Conservation (phyloP, 345 rosid species). For the Lepidium sativum region DNA sequence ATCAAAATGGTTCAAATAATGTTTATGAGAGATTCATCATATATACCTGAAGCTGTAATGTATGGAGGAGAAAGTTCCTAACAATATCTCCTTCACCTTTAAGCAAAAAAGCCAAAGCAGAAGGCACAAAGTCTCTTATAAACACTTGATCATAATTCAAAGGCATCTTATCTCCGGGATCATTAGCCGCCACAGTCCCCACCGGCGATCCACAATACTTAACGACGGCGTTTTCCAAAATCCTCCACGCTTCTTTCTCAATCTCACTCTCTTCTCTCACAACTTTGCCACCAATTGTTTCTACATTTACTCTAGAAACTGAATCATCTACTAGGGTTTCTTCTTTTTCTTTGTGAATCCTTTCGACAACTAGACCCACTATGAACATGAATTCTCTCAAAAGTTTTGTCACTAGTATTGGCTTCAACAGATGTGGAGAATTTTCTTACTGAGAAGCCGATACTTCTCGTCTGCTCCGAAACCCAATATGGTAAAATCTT, state of each 20-base stretch:
- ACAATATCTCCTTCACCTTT: constrained; percentile 92
- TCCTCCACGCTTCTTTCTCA: constrained; percentile 84
- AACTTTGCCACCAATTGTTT: background rate
- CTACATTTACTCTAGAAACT: constrained; percentile 6
- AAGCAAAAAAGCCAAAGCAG: constrained; percentile 88
- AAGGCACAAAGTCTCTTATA: constrained; percentile 90
- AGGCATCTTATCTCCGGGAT: constrained; percentile 70
- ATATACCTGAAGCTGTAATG: constrained; percentile 86
- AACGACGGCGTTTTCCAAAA: constrained; percentile 66
- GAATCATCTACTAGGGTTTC: constrained; percentile 19
- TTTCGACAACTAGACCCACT: constrained; percentile 52
- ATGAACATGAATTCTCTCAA: constrained; percentile 60
- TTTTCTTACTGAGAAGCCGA: constrained; percentile 27
- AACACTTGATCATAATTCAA: constrained; percentile 98
- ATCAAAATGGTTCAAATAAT: background rate
- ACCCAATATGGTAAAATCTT: constrained; percentile 3
- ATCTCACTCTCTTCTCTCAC: constrained; percentile 45
- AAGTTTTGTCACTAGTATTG: constrained; percentile 38
- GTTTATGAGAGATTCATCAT: background rate
- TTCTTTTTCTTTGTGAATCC: constrained; percentile 52
- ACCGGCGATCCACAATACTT: constrained; percentile 76
- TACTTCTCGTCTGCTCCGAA: constrained; percentile 23
- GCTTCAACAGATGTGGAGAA: constrained; percentile 66
- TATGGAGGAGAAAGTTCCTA: constrained; percentile 89
- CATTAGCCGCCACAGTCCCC: constrained; percentile 94